Evolutionary conservation across 768 basidiomycete species (phyloP), one percentile per base, ranked within the genome.

Genomic region (Phaffia australis): DNA sequence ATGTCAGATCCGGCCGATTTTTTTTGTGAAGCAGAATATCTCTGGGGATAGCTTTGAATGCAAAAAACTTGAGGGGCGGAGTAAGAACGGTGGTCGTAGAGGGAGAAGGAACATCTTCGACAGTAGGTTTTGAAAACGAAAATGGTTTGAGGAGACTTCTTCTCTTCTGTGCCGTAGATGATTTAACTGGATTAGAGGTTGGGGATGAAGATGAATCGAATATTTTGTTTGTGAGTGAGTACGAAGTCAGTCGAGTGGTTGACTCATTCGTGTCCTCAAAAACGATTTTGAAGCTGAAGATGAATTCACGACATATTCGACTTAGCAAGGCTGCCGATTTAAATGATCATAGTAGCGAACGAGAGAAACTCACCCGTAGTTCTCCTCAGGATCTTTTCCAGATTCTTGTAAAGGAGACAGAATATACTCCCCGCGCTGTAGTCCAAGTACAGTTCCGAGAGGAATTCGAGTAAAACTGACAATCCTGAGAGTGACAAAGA

Each of bases 331-430:
- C 7, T 42, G 35, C 35, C 11, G 35, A 11, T 42, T 42, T 42
- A 4, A 42, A 11, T 11, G 11, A 42, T 11, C 35, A 42, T 42
- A 42, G 25, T 21, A 15, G 32, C 15, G 8, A 32, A n/a, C 1
- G 18, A 25, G 29, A 18, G 19, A 25, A 25, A 57, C 23, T 8
- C 23, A 57, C 49, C 35, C 47, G 56, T 72, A 70, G 61, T 74
- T 74, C 63, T 97, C 89, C 23, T 80, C 74, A 0, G 87, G 83
- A 75, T 95, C 89, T 19, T 92, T 84, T 71, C 89, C 90, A 0
- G 89, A 85, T 75, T 94, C 90, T 76, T 97, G 90, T 1, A 98
- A 80, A 1, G 93, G 86, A 1, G 93, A 95, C 51, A 97, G 78
- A 68, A 98, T 97, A 74, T 98, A 99, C 55, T 89, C 85, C n/a